Evolutionary conservation across 208 protist species (phyloP).

Genomic region (Trypanosoma cruzi): DNA sequence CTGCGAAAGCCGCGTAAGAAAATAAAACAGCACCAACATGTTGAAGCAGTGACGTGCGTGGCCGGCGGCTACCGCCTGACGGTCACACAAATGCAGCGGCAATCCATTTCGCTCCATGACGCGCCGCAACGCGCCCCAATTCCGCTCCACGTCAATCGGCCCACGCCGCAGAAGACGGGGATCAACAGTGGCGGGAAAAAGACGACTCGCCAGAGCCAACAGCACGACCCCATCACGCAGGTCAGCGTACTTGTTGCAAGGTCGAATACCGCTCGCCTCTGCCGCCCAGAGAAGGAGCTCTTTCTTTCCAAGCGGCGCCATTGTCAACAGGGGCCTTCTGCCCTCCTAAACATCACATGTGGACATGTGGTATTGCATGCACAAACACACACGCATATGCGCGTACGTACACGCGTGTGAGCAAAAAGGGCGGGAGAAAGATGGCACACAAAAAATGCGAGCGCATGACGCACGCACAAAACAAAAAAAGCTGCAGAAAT

Average conservation of each 20-base stretch:
- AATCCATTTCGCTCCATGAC: constrained; percentile 40
- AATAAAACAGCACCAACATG: constrained; percentile 74
- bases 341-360: not conserved
- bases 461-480: too few relatives aligned
- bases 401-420: not conserved
- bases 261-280: constrained; percentile 31
- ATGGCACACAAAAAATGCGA: not conserved
- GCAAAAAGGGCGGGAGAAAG: not conserved
- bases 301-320: constrained; percentile 36
- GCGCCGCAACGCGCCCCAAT: constrained; percentile 53
- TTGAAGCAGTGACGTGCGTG: constrained; percentile 66
- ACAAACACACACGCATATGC: not conserved
- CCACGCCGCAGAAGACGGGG: constrained; percentile 40
- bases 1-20: constrained; percentile 38
- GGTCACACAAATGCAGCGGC: constrained; percentile 46
- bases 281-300: constrained; percentile 64
- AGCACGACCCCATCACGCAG: constrained; percentile 65
- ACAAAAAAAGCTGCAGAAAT: too few relatives aligned
- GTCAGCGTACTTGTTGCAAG: constrained; percentile 61
- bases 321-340: not conserved
- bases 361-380: not conserved
- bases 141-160: constrained; percentile 33
- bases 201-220: constrained; percentile 33
- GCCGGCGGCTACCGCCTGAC: constrained; percentile 42
- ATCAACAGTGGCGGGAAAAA: constrained; percentile 36